phyloP scores from a whole-genome alignment of 805 yeast species.

The Saturnispora mendoncae region DNA sequence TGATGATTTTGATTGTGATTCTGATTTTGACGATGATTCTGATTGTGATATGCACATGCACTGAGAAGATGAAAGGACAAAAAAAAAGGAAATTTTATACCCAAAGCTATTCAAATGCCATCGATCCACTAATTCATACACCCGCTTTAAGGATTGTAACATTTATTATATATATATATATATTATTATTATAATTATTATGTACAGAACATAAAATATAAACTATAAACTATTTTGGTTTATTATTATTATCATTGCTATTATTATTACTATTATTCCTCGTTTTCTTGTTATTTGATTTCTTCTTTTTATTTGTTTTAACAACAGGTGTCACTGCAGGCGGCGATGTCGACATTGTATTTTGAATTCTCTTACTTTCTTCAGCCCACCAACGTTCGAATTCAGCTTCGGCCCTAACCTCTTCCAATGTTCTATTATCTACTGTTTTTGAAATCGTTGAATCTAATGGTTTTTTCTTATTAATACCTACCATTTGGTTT shows the following conservation, averaged over 20 bases:
- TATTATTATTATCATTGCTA: neutral
- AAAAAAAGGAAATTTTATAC: neutral
- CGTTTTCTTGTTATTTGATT: neutral
- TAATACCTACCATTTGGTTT: neutral
- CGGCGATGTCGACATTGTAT: slow-evolving; percentile 18
- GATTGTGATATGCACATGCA: slow-evolving; percentile 11
- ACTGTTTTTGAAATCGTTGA: neutral
- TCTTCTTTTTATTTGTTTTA: slow-evolving; percentile 1
- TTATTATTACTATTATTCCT: neutral
- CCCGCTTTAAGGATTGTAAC: no score
- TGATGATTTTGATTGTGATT: slow-evolving; percentile 20
- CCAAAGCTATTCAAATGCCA: neutral
- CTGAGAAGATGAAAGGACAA: no score
- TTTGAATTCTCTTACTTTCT: slow-evolving; percentile 61
- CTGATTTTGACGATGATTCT: slow-evolving; percentile 21
- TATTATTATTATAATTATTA: neutral
- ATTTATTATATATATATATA: no score
- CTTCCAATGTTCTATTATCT: slow-evolving; percentile 38
- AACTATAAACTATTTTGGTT: neutral
- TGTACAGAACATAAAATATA: neutral
- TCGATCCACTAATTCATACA: no score
- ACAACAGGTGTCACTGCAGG: slow-evolving; percentile 11
- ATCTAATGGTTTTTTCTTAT: no score
- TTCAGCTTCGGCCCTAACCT: slow-evolving; percentile 72
- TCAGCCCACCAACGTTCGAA: slow-evolving; percentile 85